These are phyloP conservation scores for Micromonas commoda DNA, from an alignment of 139 green algal species.

Conservation along the genomic window DNA sequence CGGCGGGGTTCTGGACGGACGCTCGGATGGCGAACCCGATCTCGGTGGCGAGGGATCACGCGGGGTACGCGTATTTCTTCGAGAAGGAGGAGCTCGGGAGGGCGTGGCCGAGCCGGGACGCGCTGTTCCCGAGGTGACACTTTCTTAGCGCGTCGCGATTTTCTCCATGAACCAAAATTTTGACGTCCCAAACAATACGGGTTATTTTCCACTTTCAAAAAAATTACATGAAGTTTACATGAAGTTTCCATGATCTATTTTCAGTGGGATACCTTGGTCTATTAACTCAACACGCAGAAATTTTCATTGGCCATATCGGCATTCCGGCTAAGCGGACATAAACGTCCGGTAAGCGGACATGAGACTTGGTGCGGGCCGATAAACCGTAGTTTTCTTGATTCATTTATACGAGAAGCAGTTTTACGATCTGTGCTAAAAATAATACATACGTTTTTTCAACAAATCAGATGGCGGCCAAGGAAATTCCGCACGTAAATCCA, in stretches of 20 bases:
- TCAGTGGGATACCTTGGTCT: neutral
- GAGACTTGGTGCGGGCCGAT: too few species aligned
- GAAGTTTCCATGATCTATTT: neutral
- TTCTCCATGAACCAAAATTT: neutral
- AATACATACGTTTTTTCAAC: too few species aligned
- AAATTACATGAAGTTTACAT: too few species aligned
- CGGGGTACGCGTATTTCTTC: slow-evolving; percentile 13
- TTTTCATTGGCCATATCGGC: slow-evolving; percentile 3
- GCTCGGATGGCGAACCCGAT: neutral
- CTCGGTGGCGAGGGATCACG: neutral
- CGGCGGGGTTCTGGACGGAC: slow-evolving; percentile 2
- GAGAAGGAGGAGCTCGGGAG: neutral
- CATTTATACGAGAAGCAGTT: too few species aligned
- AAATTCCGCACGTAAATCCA: too few species aligned
- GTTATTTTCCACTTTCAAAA: too few species aligned
- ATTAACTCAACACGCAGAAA: neutral
- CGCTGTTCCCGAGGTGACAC: neutral
- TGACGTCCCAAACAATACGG: too few species aligned
- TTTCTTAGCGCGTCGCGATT: neutral
- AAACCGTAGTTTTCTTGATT: too few species aligned
- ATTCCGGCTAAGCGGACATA: too few species aligned
- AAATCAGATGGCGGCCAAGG: too few species aligned
- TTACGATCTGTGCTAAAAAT: too few species aligned
- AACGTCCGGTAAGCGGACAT: too few species aligned
- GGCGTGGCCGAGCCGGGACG: neutral